A percentile compares a stretch with the other conserved stretches of the same genome.
Conservation (phyloP, 1,139 yeast genomes). For the Pneumocystis sp. region DNA sequence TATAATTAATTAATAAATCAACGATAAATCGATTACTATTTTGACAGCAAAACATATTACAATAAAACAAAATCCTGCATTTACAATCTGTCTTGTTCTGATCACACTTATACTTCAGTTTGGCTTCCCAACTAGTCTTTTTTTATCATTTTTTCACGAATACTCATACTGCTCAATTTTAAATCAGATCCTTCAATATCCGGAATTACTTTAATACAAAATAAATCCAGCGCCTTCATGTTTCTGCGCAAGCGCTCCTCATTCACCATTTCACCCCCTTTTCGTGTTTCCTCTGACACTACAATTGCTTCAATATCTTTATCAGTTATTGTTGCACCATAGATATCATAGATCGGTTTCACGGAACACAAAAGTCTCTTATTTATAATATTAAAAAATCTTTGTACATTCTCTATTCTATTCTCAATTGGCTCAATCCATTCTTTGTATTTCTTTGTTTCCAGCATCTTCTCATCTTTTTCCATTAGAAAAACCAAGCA, state of each 20-base stretch:
- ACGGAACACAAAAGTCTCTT: slow-evolving; percentile 33
- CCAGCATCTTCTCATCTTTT: slow-evolving; percentile 43
- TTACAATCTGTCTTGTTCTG: no score
- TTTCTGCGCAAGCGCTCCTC: slow-evolving; percentile 42
- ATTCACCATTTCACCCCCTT: slow-evolving; percentile 66
- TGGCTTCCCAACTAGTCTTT: not conserved
- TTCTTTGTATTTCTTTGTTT: slow-evolving; percentile 59
- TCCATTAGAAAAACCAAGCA: not conserved
- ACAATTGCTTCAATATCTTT: slow-evolving; percentile 63
- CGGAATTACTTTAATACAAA: slow-evolving; percentile 47
- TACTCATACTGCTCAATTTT: slow-evolving; percentile 69
- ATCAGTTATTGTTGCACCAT: slow-evolving; percentile 87
- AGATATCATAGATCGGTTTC: slow-evolving; percentile 61
- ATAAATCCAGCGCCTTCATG: slow-evolving; percentile 38
- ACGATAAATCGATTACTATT: not conserved
- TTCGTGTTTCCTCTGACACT: slow-evolving; percentile 61
- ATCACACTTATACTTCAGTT: not conserved
- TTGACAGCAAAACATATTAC: not conserved
- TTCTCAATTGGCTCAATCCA: slow-evolving; percentile 43
- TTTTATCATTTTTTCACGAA: slow-evolving; percentile 22
- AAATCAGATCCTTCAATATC: slow-evolving; percentile 37
- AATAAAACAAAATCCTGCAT: no score
- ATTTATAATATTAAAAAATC: slow-evolving; percentile 36
- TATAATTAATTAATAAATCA: no score
- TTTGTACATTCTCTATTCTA: slow-evolving; percentile 35